phyloP scores from a whole-genome alignment of 2,329 filamentous ascomycete genomes.

The Drechslerella stenobrocha region DNA sequence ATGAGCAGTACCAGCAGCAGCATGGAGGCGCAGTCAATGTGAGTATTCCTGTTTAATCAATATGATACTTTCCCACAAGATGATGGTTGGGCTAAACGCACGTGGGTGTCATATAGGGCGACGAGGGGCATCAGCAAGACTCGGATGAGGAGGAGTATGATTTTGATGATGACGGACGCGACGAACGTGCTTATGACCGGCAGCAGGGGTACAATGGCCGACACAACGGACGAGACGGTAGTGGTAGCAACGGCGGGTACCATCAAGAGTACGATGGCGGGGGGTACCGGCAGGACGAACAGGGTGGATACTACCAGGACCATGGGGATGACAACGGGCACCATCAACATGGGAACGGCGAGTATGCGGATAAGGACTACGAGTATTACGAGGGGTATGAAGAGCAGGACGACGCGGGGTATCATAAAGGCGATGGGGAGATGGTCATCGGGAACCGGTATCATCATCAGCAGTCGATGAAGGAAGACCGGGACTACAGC shows the following conservation, averaged over 20 bases:
- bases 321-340: constrained; percentile 25
- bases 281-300: constrained; percentile 58
- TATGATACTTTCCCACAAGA: background rate
- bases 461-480: constrained; percentile 43
- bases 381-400: constrained; percentile 39
- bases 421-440: constrained; percentile 5
- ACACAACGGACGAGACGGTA: constrained; percentile 20
- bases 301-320: constrained; percentile 47
- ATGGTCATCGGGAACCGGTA: constrained; percentile 38
- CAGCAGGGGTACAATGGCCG: constrained; percentile 30
- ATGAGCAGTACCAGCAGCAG: constrained; percentile 39
- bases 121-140: constrained; percentile 52
- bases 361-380: constrained; percentile 36
- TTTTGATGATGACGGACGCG: constrained; percentile 40
- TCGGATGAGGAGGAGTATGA: constrained; percentile 54
- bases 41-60: constrained; percentile 49
- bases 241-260: constrained; percentile 39
- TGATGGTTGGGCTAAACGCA: background rate
- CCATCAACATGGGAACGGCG: constrained; percentile 18
- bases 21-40: constrained; percentile 26
- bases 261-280: constrained; percentile 56
- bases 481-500: constrained; percentile 28
- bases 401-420: constrained; percentile 7
- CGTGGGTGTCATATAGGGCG: constrained; percentile 16
- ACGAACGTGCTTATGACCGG: constrained; percentile 52